Percentiles rank a stretch among this genome's conserved stretches.
Conservation (phyloP, 164 flowering plant genomes). For the Kalanchoe fedtschenkoi region DNA sequence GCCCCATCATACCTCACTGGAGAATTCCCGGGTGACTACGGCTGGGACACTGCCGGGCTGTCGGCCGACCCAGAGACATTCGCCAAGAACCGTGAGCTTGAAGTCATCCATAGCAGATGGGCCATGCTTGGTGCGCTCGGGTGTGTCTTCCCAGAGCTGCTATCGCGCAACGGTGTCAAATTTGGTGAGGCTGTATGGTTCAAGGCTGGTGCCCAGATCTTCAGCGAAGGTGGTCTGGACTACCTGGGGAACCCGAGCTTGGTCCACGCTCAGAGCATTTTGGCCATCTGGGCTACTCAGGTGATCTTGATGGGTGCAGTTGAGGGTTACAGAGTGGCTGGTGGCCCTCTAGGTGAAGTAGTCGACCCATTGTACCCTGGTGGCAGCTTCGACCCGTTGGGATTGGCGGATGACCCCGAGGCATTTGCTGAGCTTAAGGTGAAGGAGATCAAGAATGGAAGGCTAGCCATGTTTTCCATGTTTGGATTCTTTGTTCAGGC, state of each 20-base stretch:
- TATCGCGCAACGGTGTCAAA: background rate
- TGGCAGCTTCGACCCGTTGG: background rate
- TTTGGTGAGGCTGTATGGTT: slow-evolving; percentile 3
- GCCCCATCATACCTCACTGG: slow-evolving; percentile 5
- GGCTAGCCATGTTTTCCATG: background rate
- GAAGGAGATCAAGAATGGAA: slow-evolving; percentile 1
- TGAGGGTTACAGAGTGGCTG: background rate
- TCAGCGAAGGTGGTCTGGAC: slow-evolving; percentile 6
- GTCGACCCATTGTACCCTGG: background rate
- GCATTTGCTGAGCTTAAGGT: background rate
- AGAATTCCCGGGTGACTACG: slow-evolving; percentile 5
- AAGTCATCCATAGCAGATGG: slow-evolving; percentile 1
- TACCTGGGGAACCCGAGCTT: slow-evolving; percentile 3
- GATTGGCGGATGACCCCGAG: background rate
- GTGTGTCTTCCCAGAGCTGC: background rate
- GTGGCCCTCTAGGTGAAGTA: background rate
- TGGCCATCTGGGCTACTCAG: background rate
- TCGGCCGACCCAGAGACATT: slow-evolving; percentile 3
- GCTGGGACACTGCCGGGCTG: slow-evolving; percentile 6
- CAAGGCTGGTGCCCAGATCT: slow-evolving; percentile 7
- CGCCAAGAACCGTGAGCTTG: slow-evolving; percentile 1
- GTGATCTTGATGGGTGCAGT: slow-evolving; percentile 1
- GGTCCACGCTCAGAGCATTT: background rate
- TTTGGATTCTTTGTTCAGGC: slow-evolving; percentile 3
- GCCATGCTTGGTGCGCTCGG: background rate